Base-by-base conservation (phyloP, 2,329 filamentous ascomycete species). In the Fusarium nisikadoi region DNA sequence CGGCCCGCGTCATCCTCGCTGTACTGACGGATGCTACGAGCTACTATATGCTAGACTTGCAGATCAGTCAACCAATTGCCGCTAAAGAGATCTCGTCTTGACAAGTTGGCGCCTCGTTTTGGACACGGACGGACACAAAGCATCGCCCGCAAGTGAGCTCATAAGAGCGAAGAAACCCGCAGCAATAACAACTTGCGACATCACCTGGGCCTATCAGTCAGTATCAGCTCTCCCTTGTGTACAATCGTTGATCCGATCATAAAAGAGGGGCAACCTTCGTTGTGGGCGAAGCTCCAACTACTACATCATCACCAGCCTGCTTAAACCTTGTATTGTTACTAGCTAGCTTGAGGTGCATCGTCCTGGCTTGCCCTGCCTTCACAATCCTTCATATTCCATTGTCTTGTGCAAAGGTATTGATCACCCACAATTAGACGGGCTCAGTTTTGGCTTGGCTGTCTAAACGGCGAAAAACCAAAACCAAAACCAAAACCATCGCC, bases 181-280 rank as follows among this genome's bases (percentile, higher is more conserved):
- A 38, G 27, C 8, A 36, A 61, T 25, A 38, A 52, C 56, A 59
- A 56, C 49, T 45, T 38, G 31, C 47, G 42, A 42, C 67, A 60
- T 60, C 53, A 61, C 65, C 41, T 27, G 38, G 49, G 35, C 65
- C 63, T 53, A 60, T 58, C 53, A 39, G 31, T 31, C 42, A 39
- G 31, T 31, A 36, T 42, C 49, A 55, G 35, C 16, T 38, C 46
- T 31, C 47, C 42, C 43, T 41, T 55, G 54, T 62, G 55, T 47
- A 45, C 68, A 66, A 53, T 72, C 53, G 57, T 69, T 64, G 58
- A 72, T 74, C 65, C 58, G 56, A 65, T 72, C 68, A 57, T 66
- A 62, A 74, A 74, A 74, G 71, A 74, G 71, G 71, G 71, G 71
- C 71, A 61, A 29, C 55, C 59, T 73, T 60, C 43, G 33, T 65